These are phyloP conservation scores for Blakeslea trispora DNA, from an alignment of 371 early-diverging fungal species.

Conservation along the genomic window DNA sequence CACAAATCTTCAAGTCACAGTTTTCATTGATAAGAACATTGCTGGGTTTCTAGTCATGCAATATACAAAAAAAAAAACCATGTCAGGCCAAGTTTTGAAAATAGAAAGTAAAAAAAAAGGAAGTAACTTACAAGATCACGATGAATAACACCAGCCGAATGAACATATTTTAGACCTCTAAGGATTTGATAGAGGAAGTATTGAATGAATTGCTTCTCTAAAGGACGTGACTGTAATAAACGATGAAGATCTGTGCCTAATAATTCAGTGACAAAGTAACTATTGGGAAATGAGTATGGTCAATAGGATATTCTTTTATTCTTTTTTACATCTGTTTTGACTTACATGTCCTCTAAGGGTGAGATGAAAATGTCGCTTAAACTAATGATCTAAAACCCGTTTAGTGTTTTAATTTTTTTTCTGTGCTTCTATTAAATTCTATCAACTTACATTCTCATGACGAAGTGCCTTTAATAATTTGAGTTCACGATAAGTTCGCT, in stretches of 20 bases:
- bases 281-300: slow-evolving; percentile 19
- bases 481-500: slow-evolving; percentile 93
- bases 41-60: slow-evolving; percentile 77
- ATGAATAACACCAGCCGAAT: slow-evolving; percentile 95
- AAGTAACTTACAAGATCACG: slow-evolving; percentile 82
- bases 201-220: slow-evolving; percentile 93
- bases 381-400: slow-evolving; percentile 69
- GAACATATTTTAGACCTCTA: slow-evolving; percentile 90
- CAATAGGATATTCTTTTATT: neutral
- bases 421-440: neutral
- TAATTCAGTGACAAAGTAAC: slow-evolving; percentile 94
- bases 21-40: slow-evolving; percentile 95
- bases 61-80: too few species aligned
- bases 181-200: slow-evolving; percentile 96
- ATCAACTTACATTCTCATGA: slow-evolving; percentile 77
- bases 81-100: too few species aligned
- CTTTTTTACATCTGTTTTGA: slow-evolving; percentile 3
- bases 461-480: slow-evolving; percentile 86
- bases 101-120: too few species aligned
- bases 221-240: slow-evolving; percentile 80
- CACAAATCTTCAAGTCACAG: slow-evolving; percentile 97
- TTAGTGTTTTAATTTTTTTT: neutral
- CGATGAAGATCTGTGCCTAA: slow-evolving; percentile 94
- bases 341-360: slow-evolving; percentile 87
- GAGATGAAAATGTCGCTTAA: slow-evolving; percentile 91